Conservation (phyloP, 345 rosid species). For the Citrus maxima region DNA sequence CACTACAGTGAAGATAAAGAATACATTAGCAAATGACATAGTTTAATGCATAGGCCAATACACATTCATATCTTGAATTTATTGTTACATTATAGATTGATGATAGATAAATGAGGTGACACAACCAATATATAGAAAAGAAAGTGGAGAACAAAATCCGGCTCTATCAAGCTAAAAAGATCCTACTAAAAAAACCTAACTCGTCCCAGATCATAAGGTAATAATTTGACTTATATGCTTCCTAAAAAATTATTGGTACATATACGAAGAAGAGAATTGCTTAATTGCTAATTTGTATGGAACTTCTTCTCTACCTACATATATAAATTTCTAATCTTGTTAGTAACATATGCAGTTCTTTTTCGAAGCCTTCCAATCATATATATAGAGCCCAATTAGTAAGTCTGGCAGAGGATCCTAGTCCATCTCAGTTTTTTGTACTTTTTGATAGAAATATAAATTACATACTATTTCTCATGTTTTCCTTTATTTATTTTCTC, state of each 20-base stretch:
- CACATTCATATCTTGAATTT: neutral
- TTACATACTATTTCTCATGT: no score
- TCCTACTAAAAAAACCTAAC: neutral
- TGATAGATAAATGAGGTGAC: neutral
- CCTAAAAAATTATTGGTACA: neutral
- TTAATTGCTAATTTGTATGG: neutral
- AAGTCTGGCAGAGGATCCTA: no score
- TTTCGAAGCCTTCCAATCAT: no score
- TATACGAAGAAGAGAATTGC: neutral
- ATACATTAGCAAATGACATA: slow-evolving; percentile 9
- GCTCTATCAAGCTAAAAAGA: neutral
- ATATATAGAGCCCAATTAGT: no score
- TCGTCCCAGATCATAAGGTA: neutral
- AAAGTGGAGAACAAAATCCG: neutral
- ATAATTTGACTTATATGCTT: neutral
- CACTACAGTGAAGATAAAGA: slow-evolving; percentile 43
- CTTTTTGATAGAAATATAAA: no score
- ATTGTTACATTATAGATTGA: neutral
- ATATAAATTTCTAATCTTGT: neutral
- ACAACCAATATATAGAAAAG: neutral
- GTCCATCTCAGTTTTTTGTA: no score
- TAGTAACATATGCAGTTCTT: neutral
- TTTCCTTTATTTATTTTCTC: no score
- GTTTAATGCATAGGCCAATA: neutral
- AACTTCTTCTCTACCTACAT: neutral